Percentiles rank a stretch among this genome's conserved stretches.
Evolutionary conservation across 75 land plant genomes (phyloP).

Genomic region (Sequoia sempervirens): DNA sequence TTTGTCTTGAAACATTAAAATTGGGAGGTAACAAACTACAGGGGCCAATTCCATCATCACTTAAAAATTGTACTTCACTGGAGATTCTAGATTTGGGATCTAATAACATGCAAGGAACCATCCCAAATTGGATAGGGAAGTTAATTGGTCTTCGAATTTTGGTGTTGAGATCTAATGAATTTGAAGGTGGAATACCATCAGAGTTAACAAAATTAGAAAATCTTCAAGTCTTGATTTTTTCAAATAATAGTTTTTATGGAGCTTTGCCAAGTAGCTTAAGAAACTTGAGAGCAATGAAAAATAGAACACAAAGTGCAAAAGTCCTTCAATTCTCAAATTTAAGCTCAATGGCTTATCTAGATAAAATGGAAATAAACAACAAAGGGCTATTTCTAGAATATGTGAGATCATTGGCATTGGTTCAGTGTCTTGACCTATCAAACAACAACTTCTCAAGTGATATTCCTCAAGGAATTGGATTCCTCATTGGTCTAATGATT

Average conservation of each 20-base stretch:
- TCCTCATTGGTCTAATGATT: neutral
- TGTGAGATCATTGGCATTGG: neutral
- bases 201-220: no score
- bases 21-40: no score
- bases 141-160: no score
- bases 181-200: no score
- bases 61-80: no score
- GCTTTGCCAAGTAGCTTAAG: neutral
- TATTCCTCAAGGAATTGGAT: neutral
- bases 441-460: neutral
- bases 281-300: neutral
- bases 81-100: no score
- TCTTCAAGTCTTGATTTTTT: neutral
- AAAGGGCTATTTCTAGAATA: neutral
- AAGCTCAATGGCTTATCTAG: neutral
- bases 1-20: no score
- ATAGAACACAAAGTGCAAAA: neutral
- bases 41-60: no score
- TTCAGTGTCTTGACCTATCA: neutral
- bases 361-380: no score
- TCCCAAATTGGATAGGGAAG: no score
- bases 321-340: neutral
- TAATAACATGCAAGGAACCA: no score
- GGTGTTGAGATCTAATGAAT: no score
- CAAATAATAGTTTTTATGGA: neutral